Evolutionary conservation across 306 rosid species (phyloP).

Genomic region (Cicer yamashitae): DNA sequence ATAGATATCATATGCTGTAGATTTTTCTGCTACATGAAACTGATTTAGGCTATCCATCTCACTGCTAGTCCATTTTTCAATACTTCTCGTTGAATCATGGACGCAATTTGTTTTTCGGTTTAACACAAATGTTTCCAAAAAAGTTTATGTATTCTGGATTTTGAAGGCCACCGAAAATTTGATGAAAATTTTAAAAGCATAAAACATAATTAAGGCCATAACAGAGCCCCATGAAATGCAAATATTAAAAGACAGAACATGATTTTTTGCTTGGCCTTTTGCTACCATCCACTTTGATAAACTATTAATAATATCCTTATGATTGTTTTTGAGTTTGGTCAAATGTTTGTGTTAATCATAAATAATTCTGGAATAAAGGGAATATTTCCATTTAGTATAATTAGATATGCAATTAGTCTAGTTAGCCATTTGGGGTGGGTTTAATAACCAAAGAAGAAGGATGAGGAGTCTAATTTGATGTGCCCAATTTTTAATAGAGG

Average conservation of each 20-base stretch:
- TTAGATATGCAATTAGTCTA: background rate
- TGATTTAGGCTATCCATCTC: conserved; percentile 9
- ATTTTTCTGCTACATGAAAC: conserved; percentile 14
- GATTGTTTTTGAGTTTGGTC: background rate
- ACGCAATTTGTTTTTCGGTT: background rate
- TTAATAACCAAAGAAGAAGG: background rate
- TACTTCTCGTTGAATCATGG: conserved; percentile 24
- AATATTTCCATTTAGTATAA: background rate
- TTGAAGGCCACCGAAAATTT: background rate
- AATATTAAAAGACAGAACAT: background rate
- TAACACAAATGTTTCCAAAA: conserved; percentile 7
- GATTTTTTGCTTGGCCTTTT: background rate
- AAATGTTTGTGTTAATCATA: background rate
- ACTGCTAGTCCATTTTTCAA: conserved; percentile 5
- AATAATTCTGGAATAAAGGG: background rate
- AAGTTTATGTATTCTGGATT: background rate
- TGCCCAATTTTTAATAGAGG: background rate
- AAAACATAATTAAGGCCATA: background rate
- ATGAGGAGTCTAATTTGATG: background rate
- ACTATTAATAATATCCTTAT: background rate
- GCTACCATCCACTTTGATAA: background rate
- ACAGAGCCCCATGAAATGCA: background rate
- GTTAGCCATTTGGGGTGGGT: background rate
- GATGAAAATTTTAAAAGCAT: background rate
- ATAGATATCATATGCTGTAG: conserved; percentile 1